Evolutionary conservation across 805 yeast genomes (phyloP).

Genomic region (Scheffersomyces amazonensis): DNA sequence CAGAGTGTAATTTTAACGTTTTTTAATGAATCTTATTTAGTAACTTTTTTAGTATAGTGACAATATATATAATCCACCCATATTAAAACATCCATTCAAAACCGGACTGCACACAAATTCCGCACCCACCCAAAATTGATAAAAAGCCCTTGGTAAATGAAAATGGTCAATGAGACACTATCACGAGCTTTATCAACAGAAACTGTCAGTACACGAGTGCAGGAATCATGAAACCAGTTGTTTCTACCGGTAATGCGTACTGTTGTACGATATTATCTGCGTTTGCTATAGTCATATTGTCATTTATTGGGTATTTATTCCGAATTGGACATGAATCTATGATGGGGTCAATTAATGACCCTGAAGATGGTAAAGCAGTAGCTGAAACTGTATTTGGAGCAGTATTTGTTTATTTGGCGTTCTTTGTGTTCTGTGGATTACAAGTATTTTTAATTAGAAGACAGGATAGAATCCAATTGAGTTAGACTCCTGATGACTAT

Average conservation of each 20-base stretch:
- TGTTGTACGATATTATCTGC: conserved; percentile 91
- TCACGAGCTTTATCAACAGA: too few species aligned
- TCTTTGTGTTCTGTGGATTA: conserved; percentile 87
- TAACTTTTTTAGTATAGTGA: too few species aligned
- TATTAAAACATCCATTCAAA: too few species aligned
- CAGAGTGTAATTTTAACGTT: not conserved
- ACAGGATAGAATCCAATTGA: conserved; percentile 58
- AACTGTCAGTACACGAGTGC: too few species aligned
- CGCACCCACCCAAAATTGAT: too few species aligned
- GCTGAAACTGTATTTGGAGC: conserved; percentile 90
- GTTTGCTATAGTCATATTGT: conserved; percentile 83
- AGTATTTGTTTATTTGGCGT: conserved; percentile 73
- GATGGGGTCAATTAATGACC: conserved; percentile 89
- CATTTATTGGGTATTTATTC: conserved; percentile 82
- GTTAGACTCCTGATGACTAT: too few species aligned
- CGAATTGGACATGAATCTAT: conserved; percentile 80
- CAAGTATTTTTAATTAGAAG: conserved; percentile 67
- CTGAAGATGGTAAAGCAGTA: conserved; percentile 90
- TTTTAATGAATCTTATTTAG: too few species aligned
- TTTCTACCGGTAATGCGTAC: conserved; percentile 80
- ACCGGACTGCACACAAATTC: not conserved
- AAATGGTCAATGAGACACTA: too few species aligned
- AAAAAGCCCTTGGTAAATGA: too few species aligned
- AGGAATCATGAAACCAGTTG: conserved; percentile 49
- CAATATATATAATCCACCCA: too few species aligned